Conservation (phyloP, 352 stramenopile genomes). For the Pythium utonaiense region DNA sequence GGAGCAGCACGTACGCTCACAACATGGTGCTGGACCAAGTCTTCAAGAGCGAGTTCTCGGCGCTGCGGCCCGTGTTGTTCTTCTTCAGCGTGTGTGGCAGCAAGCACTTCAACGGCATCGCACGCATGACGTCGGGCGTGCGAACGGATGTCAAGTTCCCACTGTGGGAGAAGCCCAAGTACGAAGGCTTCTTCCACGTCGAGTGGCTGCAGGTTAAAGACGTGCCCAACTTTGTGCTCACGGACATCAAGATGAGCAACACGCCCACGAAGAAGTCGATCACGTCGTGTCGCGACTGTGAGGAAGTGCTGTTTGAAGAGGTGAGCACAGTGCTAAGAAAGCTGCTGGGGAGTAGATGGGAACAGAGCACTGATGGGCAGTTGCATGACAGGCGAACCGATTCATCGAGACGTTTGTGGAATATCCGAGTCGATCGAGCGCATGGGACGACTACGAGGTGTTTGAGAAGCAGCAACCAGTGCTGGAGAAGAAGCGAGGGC, state of each 20-base stretch:
- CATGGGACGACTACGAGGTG: constrained; percentile 71
- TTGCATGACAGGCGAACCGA: constrained; percentile 52
- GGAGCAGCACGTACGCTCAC: constrained; percentile 71
- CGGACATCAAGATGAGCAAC: constrained; percentile 74
- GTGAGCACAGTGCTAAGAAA: too few relatives aligned
- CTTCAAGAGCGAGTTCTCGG: constrained; percentile 65
- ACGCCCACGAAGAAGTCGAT: constrained; percentile 79
- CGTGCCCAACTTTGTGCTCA: constrained; percentile 78
- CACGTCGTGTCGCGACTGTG: constrained; percentile 69
- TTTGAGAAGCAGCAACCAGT: constrained; percentile 55
- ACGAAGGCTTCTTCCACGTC: constrained; percentile 74
- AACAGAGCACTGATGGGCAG: not conserved
- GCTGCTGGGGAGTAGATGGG: not conserved
- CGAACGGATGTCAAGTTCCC: constrained; percentile 46
- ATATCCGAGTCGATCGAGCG: constrained; percentile 54
- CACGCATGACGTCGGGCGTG: constrained; percentile 71
- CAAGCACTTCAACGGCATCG: constrained; percentile 75
- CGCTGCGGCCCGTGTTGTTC: constrained; percentile 60
- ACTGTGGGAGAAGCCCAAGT: constrained; percentile 83
- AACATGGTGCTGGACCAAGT: constrained; percentile 67
- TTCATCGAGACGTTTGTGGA: constrained; percentile 62
- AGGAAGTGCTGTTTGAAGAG: constrained; percentile 77
- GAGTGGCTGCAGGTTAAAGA: constrained; percentile 85
- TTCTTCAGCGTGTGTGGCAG: constrained; percentile 82
- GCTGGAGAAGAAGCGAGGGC: constrained; percentile 51